Evolutionary conservation across 257 asterid genomes (phyloP), one percentile per base, ranked within the genome.

Genomic region (Solanum medicagineum): DNA sequence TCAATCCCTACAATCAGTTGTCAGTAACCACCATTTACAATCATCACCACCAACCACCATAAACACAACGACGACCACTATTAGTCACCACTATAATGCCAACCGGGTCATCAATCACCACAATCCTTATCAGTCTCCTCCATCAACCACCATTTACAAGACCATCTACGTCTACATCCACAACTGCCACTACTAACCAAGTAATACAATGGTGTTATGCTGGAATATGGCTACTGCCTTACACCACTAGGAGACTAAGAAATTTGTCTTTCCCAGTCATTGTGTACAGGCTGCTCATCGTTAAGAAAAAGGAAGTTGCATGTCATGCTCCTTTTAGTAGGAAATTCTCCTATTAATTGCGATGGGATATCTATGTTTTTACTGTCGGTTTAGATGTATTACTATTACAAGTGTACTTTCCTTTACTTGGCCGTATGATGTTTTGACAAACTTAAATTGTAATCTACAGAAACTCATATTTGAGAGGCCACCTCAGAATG

Each of bases 401-500:
- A 29, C 51, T 77, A 15, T 47, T 77, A 77, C 10, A 77, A 75
- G 63, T 26, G 24, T 77, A 51, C 63, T 77, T 24, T 10, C 63
- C 63, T 77, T 77, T 51, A 16, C 16, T 77, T 26, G 65, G 44
- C 42, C 2, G 3, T 51, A 26, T 73, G 54, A 51, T 77, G 47
- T 77, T 77, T 51, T 77, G 83, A 51, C 47, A 26, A 77, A 77
- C 63, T 51, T 77, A 77, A 24, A 26, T 51, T 53, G 47, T 77
- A 26, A 77, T 42, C 54, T 69, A 80, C 93, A 96, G 99, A 96
- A 89, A 96, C 96, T 96, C 91, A 95, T 96, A 90, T 96, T 96
- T 88, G 99, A 95, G 91, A 93, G 88, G 88, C 89, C 99, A 85
- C 98, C 97, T 85, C 92, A 93, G 57, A 96, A 96, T 92, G 93